Evolutionary conservation across 2,329 filamentous ascomycete genomes (phyloP).

Genomic region (Teratosphaeria destructans): DNA sequence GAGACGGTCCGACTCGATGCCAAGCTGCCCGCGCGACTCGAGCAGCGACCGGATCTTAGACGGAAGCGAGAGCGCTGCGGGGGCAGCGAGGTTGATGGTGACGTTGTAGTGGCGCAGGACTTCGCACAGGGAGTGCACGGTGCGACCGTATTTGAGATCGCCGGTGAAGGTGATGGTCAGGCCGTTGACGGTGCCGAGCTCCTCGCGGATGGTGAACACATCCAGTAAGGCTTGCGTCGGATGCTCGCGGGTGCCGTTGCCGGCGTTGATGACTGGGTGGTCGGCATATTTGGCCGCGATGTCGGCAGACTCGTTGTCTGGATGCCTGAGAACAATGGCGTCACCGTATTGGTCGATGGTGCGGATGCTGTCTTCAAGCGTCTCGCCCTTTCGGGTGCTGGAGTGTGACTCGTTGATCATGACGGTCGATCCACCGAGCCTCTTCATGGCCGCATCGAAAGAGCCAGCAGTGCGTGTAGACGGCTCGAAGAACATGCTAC

Average conservation of each 20-base stretch:
- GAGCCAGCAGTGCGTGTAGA: slow-evolving; percentile 91
- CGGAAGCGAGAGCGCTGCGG: slow-evolving; percentile 67
- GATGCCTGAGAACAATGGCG: slow-evolving; percentile 91
- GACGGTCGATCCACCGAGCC: slow-evolving; percentile 79
- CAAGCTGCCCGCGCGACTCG: slow-evolving; percentile 62
- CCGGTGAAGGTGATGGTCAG: slow-evolving; percentile 93
- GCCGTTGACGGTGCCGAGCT: slow-evolving; percentile 88
- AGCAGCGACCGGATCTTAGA: slow-evolving; percentile 63
- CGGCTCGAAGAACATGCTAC: slow-evolving; percentile 94
- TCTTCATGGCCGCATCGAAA: slow-evolving; percentile 97
- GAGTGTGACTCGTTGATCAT: slow-evolving; percentile 73
- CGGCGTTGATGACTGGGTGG: slow-evolving; percentile 92
- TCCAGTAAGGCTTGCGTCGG: slow-evolving; percentile 96
- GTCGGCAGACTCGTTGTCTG: slow-evolving; percentile 68
- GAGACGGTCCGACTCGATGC: slow-evolving; percentile 63
- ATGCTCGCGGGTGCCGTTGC: slow-evolving; percentile 91
- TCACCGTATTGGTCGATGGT: slow-evolving; percentile 92
- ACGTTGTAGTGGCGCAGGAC: slow-evolving; percentile 94
- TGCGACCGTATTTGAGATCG: slow-evolving; percentile 84
- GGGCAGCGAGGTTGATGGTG: slow-evolving; percentile 81
- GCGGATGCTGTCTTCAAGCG: slow-evolving; percentile 82
- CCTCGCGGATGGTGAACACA: slow-evolving; percentile 95
- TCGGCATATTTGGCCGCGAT: slow-evolving; percentile 77
- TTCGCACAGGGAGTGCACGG: slow-evolving; percentile 90
- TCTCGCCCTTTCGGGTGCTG: slow-evolving; percentile 88